Conservation (phyloP, 495 filamentous ascomycete species). For the Monascus purpureus region DNA sequence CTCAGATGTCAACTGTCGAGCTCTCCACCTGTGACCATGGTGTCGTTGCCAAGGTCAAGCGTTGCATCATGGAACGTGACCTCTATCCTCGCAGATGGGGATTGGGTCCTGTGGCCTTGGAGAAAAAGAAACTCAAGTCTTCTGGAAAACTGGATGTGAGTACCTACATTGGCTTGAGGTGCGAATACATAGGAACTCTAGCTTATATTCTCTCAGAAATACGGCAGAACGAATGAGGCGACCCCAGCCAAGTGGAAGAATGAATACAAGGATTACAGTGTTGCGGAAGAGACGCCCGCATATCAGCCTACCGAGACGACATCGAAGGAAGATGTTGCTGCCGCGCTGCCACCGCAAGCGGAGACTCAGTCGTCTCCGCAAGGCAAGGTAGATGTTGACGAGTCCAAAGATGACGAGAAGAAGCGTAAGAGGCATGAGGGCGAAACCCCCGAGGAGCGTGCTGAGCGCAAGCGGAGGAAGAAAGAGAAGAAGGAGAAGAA, state of each 20-base stretch:
- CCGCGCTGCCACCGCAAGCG: slow-evolving; percentile 18
- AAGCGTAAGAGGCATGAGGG: slow-evolving; percentile 75
- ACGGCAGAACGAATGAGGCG: slow-evolving; percentile 74
- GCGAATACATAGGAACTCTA: no score
- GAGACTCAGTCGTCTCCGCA: slow-evolving; percentile 18
- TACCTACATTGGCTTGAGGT: slow-evolving; percentile 4
- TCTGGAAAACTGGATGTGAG: slow-evolving; percentile 83
- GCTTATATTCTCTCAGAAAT: slow-evolving; percentile 62
- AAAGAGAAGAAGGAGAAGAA: slow-evolving; percentile 64
- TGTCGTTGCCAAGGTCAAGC: slow-evolving; percentile 93
- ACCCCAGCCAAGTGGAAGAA: slow-evolving; percentile 85
- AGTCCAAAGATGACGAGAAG: slow-evolving; percentile 39
- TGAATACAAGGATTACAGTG: slow-evolving; percentile 78
- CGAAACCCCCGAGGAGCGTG: slow-evolving; percentile 63
- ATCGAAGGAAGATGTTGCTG: slow-evolving; percentile 20
- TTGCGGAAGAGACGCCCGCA: slow-evolving; percentile 29
- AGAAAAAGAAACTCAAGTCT: slow-evolving; percentile 99
- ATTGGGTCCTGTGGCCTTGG: slow-evolving; percentile 70
- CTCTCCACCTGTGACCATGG: slow-evolving; percentile 89
- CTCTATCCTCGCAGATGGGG: slow-evolving; percentile 94
- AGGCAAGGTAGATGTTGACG: slow-evolving; percentile 23
- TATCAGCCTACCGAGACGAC: slow-evolving; percentile 29
- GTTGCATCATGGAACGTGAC: slow-evolving; percentile 98
- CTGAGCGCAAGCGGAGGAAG: slow-evolving; percentile 62
- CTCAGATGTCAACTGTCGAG: slow-evolving; percentile 89